phyloP scores from a whole-genome alignment of 345 rosid species.

The Combretum micranthum region DNA sequence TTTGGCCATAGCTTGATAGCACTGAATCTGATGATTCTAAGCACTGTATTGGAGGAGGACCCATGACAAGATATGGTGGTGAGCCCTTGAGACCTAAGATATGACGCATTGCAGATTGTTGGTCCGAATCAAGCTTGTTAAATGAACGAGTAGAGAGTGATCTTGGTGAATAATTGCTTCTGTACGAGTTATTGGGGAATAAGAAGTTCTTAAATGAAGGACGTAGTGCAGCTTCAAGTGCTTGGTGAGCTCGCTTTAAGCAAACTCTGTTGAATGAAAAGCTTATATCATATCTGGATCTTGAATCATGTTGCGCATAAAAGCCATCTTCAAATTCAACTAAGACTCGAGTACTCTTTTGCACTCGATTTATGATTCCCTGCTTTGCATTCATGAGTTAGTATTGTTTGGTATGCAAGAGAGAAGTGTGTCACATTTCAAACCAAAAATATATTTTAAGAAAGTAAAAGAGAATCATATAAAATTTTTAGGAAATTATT shows the following conservation, averaged over 20 bases:
- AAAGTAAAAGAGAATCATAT: no score
- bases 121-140: slow-evolving; percentile 7
- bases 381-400: slow-evolving; percentile 9
- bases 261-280: slow-evolving; percentile 40
- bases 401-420: background rate
- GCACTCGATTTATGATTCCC: slow-evolving; percentile 29
- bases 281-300: slow-evolving; percentile 24
- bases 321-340: slow-evolving; percentile 31
- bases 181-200: slow-evolving; percentile 18
- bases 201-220: slow-evolving; percentile 16
- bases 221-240: slow-evolving; percentile 24
- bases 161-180: background rate
- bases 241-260: slow-evolving; percentile 33
- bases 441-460: no score
- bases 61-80: slow-evolving; percentile 24
- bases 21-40: no score
- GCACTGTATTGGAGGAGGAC: no score
- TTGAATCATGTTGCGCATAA: slow-evolving; percentile 19
- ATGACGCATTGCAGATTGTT: slow-evolving; percentile 10
- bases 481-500: no score
- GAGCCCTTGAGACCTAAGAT: slow-evolving; percentile 17
- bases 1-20: no score
- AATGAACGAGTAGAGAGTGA: background rate
- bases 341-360: slow-evolving; percentile 13
- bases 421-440: no score